These are phyloP conservation scores for Verticillium nubilum DNA, from an alignment of 2,329 filamentous ascomycete genomes.

Conservation along the genomic window DNA sequence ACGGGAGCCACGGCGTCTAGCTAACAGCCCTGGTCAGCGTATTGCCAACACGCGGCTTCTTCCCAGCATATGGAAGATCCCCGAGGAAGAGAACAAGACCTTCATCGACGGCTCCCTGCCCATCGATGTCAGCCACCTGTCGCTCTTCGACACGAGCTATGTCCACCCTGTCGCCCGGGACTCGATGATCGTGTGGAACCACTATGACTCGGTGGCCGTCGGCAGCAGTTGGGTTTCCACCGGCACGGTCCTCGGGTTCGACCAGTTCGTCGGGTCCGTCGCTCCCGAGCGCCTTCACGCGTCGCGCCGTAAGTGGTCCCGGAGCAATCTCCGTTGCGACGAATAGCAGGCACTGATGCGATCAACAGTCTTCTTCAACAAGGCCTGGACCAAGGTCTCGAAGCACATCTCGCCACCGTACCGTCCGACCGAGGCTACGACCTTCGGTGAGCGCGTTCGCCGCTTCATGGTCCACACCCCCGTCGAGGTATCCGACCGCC, in stretches of 20 bases:
- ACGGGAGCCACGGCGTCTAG: neutral
- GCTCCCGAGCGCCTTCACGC: slow-evolving; percentile 13
- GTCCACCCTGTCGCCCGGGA: slow-evolving; percentile 30
- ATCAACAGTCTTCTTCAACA: slow-evolving; percentile 24
- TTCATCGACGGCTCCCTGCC: neutral
- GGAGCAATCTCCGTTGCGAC: neutral
- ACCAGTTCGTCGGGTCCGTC: slow-evolving; percentile 43
- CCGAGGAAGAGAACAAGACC: neutral
- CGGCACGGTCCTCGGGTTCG: slow-evolving; percentile 37
- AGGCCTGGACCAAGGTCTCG: slow-evolving; percentile 25
- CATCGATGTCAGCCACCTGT: slow-evolving; percentile 28
- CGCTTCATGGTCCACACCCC: slow-evolving; percentile 24
- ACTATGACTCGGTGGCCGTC: slow-evolving; percentile 37
- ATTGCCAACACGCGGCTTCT: neutral
- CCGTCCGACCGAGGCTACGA: slow-evolving; percentile 17
- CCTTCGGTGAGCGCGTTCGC: slow-evolving; percentile 21
- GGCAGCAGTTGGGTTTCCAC: slow-evolving; percentile 16
- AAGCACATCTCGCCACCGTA: slow-evolving; percentile 27
- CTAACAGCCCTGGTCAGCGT: neutral
- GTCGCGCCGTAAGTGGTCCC: neutral
- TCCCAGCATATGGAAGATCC: slow-evolving; percentile 1
- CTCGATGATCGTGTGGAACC: slow-evolving; percentile 28
- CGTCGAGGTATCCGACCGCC: slow-evolving; percentile 15
- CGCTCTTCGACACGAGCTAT: slow-evolving; percentile 37
- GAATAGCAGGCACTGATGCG: neutral